phyloP scores from a whole-genome alignment of 176 grass and related monocot species.

The Zoysia pacifica region DNA sequence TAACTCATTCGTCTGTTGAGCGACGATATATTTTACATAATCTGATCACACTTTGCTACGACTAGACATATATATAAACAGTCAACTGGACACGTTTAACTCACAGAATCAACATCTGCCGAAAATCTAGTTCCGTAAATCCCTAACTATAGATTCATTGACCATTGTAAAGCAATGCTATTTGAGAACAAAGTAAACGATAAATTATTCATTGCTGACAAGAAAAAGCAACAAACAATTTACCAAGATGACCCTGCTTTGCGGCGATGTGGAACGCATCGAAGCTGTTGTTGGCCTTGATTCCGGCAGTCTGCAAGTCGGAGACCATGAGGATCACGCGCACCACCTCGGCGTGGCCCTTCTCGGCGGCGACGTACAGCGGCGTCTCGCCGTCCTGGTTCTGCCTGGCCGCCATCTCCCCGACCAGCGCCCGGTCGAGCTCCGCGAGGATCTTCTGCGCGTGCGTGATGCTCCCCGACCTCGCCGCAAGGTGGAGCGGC shows the following conservation, averaged over 20 bases:
- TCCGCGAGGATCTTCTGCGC: slow-evolving; percentile 68
- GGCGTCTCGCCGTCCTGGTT: slow-evolving; percentile 89
- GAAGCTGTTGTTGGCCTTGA: slow-evolving; percentile 82
- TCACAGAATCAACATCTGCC: slow-evolving; percentile 5
- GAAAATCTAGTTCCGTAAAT: slow-evolving; percentile 16
- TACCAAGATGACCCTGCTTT: slow-evolving; percentile 88
- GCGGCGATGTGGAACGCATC: slow-evolving; percentile 89
- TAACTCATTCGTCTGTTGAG: not conserved
- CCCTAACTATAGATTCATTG: slow-evolving; percentile 29
- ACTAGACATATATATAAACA: slow-evolving; percentile 10
- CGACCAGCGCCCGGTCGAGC: slow-evolving; percentile 35
- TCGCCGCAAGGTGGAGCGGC: slow-evolving; percentile 71
- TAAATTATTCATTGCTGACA: not conserved
- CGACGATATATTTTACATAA: not conserved
- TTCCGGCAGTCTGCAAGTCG: slow-evolving; percentile 63
- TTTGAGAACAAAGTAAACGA: not conserved
- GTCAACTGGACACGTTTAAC: not conserved
- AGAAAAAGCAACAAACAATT: slow-evolving; percentile 2
- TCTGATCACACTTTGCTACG: slow-evolving; percentile 25
- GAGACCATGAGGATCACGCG: slow-evolving; percentile 73
- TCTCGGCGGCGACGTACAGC: slow-evolving; percentile 81
- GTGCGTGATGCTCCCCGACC: slow-evolving; percentile 57
- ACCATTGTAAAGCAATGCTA: not conserved
- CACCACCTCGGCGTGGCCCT: slow-evolving; percentile 67
- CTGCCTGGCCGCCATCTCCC: slow-evolving; percentile 60